These are phyloP conservation scores for Dillenia suffruticosa DNA, from an alignment of 164 flowering plant genomes.

Conservation along the genomic window DNA sequence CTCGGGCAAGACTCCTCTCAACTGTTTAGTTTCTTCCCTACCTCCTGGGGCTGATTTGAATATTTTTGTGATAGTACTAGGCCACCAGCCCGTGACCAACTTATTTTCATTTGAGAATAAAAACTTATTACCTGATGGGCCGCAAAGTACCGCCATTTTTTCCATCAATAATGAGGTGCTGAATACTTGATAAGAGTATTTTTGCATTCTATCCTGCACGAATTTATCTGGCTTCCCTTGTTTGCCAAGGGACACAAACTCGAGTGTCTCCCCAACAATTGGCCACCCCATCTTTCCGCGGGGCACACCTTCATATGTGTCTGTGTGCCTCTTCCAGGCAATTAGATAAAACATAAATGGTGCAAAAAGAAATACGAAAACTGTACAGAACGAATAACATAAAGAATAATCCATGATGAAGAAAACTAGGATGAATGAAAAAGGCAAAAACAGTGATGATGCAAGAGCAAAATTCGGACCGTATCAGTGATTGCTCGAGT, in stretches of 20 bases:
- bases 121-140: conserved; percentile 20
- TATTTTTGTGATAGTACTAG: conserved; percentile 14
- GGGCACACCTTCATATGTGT: not conserved
- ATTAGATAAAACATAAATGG: not conserved
- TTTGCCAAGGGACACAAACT: conserved; percentile 21
- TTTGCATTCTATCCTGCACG: conserved; percentile 18
- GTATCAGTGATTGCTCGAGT: too few species aligned
- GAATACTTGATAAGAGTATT: conserved; percentile 16
- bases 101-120: conserved; percentile 24
- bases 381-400: not conserved
- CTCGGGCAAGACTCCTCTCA: conserved; percentile 16
- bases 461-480: too few species aligned
- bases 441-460: too few species aligned
- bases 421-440: too few species aligned
- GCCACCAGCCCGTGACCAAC: conserved; percentile 23
- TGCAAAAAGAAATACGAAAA: not conserved
- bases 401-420: not conserved
- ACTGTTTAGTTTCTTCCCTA: conserved; percentile 18
- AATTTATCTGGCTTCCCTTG: conserved; percentile 27
- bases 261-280: conserved; percentile 22
- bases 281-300: conserved; percentile 21
- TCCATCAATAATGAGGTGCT: conserved; percentile 23
- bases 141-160: conserved; percentile 13
- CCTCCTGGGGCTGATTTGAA: conserved; percentile 17
- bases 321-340: too few species aligned